Evolutionary conservation across 805 yeast genomes (phyloP).

Genomic region (Cyberlindnera lachancei): DNA sequence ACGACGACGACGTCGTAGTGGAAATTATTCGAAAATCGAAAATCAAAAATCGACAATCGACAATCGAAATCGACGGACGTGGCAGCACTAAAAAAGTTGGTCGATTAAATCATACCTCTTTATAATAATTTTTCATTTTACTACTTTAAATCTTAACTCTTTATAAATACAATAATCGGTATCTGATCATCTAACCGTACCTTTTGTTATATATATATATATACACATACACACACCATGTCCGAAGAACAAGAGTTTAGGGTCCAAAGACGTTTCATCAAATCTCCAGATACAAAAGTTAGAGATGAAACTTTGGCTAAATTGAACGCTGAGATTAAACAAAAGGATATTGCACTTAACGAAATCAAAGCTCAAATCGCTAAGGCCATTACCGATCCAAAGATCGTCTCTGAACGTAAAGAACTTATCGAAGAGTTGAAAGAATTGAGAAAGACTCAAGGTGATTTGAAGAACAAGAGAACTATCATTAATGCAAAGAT

Average conservation of each 20-base stretch:
- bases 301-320: slow-evolving; percentile 51
- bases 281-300: slow-evolving; percentile 65
- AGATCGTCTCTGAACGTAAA: slow-evolving; percentile 43
- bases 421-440: slow-evolving; percentile 42
- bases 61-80: no score
- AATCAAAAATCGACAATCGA: no score
- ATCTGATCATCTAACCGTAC: no score
- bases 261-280: slow-evolving; percentile 38
- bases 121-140: no score
- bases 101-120: no score
- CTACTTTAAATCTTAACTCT: no score
- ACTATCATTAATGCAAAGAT: slow-evolving; percentile 53
- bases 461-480: slow-evolving; percentile 39
- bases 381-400: slow-evolving; percentile 42
- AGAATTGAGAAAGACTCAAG: slow-evolving; percentile 38
- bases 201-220: no score
- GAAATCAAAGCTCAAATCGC: slow-evolving; percentile 50
- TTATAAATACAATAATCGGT: no score
- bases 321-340: slow-evolving; percentile 54
- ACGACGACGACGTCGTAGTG: no score
- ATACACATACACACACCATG: no score
- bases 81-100: no score
- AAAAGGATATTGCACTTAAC: slow-evolving; percentile 46
- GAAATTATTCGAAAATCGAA: no score
- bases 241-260: slow-evolving; percentile 10